Evolutionary conservation across 345 rosid genomes (phyloP), one percentile per base, ranked within the genome.

Genomic region (Punica granatum): DNA sequence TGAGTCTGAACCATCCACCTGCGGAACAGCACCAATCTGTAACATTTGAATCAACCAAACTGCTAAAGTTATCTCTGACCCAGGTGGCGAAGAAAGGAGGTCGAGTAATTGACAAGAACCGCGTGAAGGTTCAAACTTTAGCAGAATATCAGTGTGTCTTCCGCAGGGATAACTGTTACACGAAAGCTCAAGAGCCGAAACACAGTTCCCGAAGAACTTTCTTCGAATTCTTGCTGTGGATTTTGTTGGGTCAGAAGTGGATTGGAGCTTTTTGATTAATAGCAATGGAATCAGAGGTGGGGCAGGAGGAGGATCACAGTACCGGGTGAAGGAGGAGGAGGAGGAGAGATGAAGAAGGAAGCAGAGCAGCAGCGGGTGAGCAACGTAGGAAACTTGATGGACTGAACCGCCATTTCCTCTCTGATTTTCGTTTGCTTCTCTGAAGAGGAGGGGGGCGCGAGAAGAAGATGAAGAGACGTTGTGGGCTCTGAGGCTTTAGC

Each of bases 401-500:
- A 63, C 66, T 25, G 66, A n/a, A 63, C 48, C 28, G 66, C 66
- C 66, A 63, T 63, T 33, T 26, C 10, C 2, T 56, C 66, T 63
- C 66, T 37, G 48, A 23, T 39, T 63, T 63, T 30, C 48, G 49
- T 42, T 23, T 26, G 46, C 18, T 26, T n/a, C 43, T 42, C 49
- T 25, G 66, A 23, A 37, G 66, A 26, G 34, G 12, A n/a, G n/a
- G n/a, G n/a, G n/a, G n/a, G n/a, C n/a, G 3, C 58, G 19, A 49
- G 54, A 49, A 49, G 6, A 19, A 49, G 42, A n/a, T 15, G 66
- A 63, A 39, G 16, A 39, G 31, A 1, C 30, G 25, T 62, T 25
- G 43, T 62, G 42, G 43, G 65, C 37, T 21, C 43, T 34, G 43
- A 62, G 12, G 8, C 16, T 49, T 49, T 37, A 37, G 12, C 12